Evolutionary conservation across 257 asterid genomes (phyloP).

Genomic region (Parsonsia alboflavescens): DNA sequence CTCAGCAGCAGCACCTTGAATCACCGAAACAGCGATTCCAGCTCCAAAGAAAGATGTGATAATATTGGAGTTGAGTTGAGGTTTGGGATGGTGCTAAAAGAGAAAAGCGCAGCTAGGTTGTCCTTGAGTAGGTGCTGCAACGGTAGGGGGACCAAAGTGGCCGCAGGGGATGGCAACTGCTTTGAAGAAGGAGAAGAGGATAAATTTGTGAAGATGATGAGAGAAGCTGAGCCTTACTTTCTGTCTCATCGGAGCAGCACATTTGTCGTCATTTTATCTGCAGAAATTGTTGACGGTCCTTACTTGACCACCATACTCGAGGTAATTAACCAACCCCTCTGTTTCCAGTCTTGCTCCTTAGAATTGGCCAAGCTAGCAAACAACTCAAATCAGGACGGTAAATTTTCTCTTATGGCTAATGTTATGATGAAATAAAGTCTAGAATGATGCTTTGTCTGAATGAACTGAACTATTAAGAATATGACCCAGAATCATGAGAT

Average conservation of each 20-base stretch:
- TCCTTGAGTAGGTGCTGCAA: slow-evolving; percentile 8
- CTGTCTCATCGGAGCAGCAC: slow-evolving; percentile 48
- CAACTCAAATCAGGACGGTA: neutral
- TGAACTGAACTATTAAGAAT: neutral
- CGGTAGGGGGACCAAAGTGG: slow-evolving; percentile 3
- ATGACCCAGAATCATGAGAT: neutral
- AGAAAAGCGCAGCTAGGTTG: neutral
- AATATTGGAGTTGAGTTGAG: neutral
- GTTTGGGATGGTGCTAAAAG: neutral
- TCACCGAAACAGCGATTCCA: neutral
- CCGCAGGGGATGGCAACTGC: slow-evolving; percentile 1
- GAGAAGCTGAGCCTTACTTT: slow-evolving; percentile 54
- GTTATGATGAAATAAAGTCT: too few relatives aligned
- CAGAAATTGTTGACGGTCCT: slow-evolving; percentile 38
- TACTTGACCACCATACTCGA: slow-evolving; percentile 36
- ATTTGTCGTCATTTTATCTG: slow-evolving; percentile 46
- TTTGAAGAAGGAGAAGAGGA: slow-evolving; percentile 14
- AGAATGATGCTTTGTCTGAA: too few relatives aligned
- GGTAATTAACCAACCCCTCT: slow-evolving; percentile 22
- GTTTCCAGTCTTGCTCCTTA: neutral
- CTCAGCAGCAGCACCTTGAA: neutral
- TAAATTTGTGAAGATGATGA: slow-evolving; percentile 42
- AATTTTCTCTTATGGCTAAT: neutral
- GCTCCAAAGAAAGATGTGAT: neutral
- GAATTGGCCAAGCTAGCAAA: neutral